A percentile compares a stretch with the other conserved stretches of the same genome.
These are phyloP conservation scores for Gaeumannomyces sp. DNA, from an alignment of 2,329 filamentous ascomycete species.

Conservation along the genomic window DNA sequence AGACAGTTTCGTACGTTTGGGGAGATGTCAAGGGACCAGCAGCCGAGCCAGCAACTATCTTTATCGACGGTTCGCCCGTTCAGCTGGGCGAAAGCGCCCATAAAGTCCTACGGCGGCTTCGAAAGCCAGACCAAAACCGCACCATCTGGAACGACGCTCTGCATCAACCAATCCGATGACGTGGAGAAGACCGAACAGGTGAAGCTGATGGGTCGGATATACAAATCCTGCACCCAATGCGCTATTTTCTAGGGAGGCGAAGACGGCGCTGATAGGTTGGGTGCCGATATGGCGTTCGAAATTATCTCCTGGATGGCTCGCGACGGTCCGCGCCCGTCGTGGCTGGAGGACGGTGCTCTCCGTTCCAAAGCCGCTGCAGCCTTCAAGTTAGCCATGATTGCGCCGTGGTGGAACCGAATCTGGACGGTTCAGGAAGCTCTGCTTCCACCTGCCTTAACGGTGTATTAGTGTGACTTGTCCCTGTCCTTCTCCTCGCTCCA, in stretches of 20 bases:
- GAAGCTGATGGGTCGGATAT: constrained; percentile 14
- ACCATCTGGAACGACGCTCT: constrained; percentile 16
- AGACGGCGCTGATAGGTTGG: background rate
- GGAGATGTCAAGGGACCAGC: background rate
- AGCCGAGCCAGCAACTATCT: background rate
- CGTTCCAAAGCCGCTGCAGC: no score
- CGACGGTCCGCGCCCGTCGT: background rate
- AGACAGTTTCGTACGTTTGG: background rate
- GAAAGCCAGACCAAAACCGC: background rate
- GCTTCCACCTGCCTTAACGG: background rate
- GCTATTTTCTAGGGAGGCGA: background rate
- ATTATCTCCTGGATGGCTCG: background rate
- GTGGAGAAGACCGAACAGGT: constrained; percentile 14
- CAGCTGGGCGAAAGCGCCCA: background rate
- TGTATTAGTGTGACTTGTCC: background rate
- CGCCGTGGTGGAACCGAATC: background rate
- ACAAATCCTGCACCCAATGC: constrained; percentile 1
- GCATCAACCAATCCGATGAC: constrained; percentile 15
- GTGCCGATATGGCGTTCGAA: background rate
- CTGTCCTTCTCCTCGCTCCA: background rate
- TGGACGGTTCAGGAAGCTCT: background rate
- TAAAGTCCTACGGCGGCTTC: background rate
- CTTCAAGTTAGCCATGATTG: background rate
- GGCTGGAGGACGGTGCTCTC: background rate
- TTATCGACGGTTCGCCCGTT: background rate